These are phyloP conservation scores for Podospora anserina DNA, from an alignment of 495 filamentous ascomycete genomes.

Conservation along the genomic window DNA sequence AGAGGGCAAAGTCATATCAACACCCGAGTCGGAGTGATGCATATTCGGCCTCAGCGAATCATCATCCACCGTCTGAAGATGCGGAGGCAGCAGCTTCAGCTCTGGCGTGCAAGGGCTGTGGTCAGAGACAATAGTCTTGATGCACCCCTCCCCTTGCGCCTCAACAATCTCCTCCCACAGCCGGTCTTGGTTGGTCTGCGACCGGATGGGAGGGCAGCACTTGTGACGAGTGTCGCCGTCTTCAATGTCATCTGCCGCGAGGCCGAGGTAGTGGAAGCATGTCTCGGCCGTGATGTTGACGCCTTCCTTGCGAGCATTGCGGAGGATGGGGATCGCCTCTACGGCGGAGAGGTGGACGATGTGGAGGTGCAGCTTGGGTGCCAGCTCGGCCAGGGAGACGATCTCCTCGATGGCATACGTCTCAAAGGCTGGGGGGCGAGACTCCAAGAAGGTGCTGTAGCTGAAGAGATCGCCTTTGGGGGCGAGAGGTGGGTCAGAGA, in stretches of 20 bases:
- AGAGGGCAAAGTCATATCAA: slow-evolving; percentile 41
- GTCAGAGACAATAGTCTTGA: slow-evolving; percentile 93
- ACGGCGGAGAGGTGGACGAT: slow-evolving; percentile 94
- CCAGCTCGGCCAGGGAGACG: slow-evolving; percentile 71
- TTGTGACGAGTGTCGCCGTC: slow-evolving; percentile 95
- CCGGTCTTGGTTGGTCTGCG: slow-evolving; percentile 75
- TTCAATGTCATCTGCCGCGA: slow-evolving; percentile 79
- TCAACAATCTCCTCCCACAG: slow-evolving; percentile 80
- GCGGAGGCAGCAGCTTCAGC: slow-evolving; percentile 78
- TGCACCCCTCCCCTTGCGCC: slow-evolving; percentile 61
- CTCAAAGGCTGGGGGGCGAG: slow-evolving; percentile 85
- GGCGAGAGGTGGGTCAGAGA: slow-evolving; percentile 65
- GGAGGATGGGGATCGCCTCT: slow-evolving; percentile 86
- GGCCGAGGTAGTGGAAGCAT: slow-evolving; percentile 95
- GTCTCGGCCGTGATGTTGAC: slow-evolving; percentile 95
- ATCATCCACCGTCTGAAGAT: slow-evolving; percentile 43
- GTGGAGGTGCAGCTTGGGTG: slow-evolving; percentile 81
- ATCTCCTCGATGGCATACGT: slow-evolving; percentile 88
- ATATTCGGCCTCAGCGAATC: slow-evolving; percentile 32
- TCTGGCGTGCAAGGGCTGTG: slow-evolving; percentile 95
- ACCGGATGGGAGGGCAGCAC: slow-evolving; percentile 94
- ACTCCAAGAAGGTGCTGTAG: slow-evolving; percentile 90
- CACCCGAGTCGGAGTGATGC: slow-evolving; percentile 45
- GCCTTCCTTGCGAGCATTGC: slow-evolving; percentile 71
- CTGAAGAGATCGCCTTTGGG: slow-evolving; percentile 72